phyloP scores from a whole-genome alignment of 495 filamentous ascomycete species.

The Podospora sp. region DNA sequence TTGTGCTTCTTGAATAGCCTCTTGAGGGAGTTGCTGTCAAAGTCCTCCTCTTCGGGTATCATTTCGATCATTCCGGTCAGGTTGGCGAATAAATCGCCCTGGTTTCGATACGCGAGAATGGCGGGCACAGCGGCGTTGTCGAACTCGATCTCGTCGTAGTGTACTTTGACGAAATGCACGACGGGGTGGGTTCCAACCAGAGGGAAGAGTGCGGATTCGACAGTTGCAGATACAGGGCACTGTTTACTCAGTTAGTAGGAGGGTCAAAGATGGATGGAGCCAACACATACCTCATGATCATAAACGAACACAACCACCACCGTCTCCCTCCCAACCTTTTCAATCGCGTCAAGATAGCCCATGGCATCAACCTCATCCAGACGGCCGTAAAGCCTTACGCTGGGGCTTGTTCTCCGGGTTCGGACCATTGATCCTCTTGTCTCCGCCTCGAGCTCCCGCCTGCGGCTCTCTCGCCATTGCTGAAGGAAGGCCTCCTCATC shows the following conservation, averaged over 20 bases:
- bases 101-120: constrained; percentile 80
- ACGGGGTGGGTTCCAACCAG: constrained; percentile 69
- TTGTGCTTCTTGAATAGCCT: constrained; percentile 49
- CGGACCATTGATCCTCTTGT: constrained; percentile 44
- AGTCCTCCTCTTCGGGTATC: constrained; percentile 68
- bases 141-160: constrained; percentile 93
- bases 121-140: constrained; percentile 87
- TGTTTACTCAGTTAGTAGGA: constrained; percentile 42
- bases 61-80: constrained; percentile 83
- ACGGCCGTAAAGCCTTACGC: constrained; percentile 72
- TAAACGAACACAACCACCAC: constrained; percentile 95
- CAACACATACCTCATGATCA: constrained; percentile 73
- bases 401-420: constrained; percentile 66
- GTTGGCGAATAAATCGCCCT: constrained; percentile 87
- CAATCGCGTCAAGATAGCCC: constrained; percentile 93
- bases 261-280: constrained; percentile 5
- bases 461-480: constrained; percentile 77
- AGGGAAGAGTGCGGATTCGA: constrained; percentile 74
- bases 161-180: constrained; percentile 86
- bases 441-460: constrained; percentile 71
- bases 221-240: constrained; percentile 72
- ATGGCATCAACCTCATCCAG: constrained; percentile 84
- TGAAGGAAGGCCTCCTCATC: constrained; percentile 83
- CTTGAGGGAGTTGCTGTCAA: constrained; percentile 53
- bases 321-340: constrained; percentile 78